Percentiles rank a stretch among this genome's conserved stretches.
These are phyloP conservation scores for Macrolepiota dolichaula DNA, from an alignment of 768 basidiomycete genomes.

Conservation along the genomic window DNA sequence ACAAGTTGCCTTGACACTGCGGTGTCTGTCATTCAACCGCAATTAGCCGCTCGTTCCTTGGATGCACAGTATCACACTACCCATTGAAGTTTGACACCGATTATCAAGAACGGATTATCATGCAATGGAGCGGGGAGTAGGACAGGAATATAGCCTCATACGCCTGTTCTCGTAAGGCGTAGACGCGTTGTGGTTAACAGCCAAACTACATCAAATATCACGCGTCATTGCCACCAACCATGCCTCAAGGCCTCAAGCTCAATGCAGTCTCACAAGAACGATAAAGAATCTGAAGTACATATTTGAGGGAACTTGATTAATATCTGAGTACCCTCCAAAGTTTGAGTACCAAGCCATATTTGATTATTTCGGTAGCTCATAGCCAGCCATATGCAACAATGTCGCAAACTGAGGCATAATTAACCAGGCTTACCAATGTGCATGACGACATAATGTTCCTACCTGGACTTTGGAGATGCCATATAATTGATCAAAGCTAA, in stretches of 20 bases:
- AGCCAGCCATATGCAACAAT: slow-evolving; percentile 67
- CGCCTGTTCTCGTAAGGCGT: not conserved
- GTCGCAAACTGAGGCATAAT: slow-evolving; percentile 54
- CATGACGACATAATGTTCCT: slow-evolving; percentile 15
- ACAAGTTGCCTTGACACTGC: slow-evolving; percentile 77
- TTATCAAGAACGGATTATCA: not conserved
- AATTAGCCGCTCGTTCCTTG: not conserved
- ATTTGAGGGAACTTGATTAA: not conserved
- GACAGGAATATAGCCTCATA: not conserved
- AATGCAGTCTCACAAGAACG: not conserved
- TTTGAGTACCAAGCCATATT: not conserved
- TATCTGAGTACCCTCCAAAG: not conserved
- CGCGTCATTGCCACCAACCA: not conserved
- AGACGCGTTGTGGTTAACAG: not conserved
- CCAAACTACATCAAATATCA: slow-evolving; percentile 9
- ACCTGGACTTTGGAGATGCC: slow-evolving; percentile 89
- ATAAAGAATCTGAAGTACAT: not conserved
- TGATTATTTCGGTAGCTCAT: slow-evolving; percentile 28
- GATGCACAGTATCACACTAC: not conserved
- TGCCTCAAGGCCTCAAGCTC: no score
- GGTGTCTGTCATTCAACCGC: slow-evolving; percentile 44
- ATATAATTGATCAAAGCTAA: slow-evolving; percentile 78
- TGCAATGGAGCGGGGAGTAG: not conserved
- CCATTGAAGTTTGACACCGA: slow-evolving; percentile 2
- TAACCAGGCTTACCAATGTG: not conserved